phyloP scores from a whole-genome alignment of 2,329 filamentous ascomycete genomes.

The Whalleya microplaca region DNA sequence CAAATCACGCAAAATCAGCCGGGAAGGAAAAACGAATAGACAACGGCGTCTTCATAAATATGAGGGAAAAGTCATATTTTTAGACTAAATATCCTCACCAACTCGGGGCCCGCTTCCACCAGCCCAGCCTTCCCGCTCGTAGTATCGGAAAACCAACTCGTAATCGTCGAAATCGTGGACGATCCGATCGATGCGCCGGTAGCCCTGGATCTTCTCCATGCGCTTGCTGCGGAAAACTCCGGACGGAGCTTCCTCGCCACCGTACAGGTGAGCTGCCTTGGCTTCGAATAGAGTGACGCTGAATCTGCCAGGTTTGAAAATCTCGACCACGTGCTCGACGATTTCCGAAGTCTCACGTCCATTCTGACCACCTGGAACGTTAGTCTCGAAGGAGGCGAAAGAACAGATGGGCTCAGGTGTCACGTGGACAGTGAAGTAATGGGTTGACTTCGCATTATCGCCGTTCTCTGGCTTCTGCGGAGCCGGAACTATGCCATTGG shows the following conservation, averaged over 20 bases:
- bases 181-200: conserved; percentile 88
- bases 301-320: conserved; percentile 98
- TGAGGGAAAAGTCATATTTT: not conserved
- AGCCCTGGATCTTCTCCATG: conserved; percentile 83
- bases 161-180: conserved; percentile 98
- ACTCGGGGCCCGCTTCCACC: conserved; percentile 57
- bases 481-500: conserved; percentile 91
- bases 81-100: conserved; percentile 51
- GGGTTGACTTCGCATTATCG: conserved; percentile 59
- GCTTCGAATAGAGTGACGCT: conserved; percentile 96
- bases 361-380: conserved; percentile 86
- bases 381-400: conserved; percentile 98
- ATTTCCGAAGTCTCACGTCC: conserved; percentile 89
- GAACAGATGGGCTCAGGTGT: conserved; percentile 97
- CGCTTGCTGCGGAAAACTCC: conserved; percentile 47
- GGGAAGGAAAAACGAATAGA: conserved; percentile 3
- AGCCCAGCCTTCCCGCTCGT: conserved; percentile 82
- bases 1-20: not conserved
- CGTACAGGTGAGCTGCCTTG: conserved; percentile 58
- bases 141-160: conserved; percentile 94
- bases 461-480: conserved; percentile 55
- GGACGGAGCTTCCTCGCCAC: conserved; percentile 43
- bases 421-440: conserved; percentile 99
- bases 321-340: conserved; percentile 89
- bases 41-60: not conserved